A percentile compares a stretch with the other conserved stretches of the same genome.
Evolutionary conservation across 2,329 filamentous ascomycete genomes (phyloP).

Genomic region (Akanthomyces muscarius): DNA sequence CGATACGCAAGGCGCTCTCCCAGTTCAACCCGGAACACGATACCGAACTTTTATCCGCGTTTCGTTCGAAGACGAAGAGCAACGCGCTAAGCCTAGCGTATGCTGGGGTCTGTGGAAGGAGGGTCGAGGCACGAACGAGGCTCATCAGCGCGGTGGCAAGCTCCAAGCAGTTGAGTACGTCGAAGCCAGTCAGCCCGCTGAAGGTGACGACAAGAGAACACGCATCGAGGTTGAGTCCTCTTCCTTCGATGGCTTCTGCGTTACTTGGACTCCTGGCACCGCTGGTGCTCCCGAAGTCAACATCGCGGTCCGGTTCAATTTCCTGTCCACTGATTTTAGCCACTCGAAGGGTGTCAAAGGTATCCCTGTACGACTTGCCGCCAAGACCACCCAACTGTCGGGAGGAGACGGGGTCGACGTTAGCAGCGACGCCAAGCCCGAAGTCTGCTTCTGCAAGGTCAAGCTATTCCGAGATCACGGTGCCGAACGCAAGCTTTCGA

Average conservation of each 20-base stretch:
- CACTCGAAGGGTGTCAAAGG: slow-evolving; percentile 98
- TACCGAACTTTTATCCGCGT: slow-evolving; percentile 93
- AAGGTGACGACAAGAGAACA: slow-evolving; percentile 62
- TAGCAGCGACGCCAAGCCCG: slow-evolving; percentile 45
- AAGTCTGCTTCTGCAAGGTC: slow-evolving; percentile 93
- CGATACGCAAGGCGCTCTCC: slow-evolving; percentile 65
- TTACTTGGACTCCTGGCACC: slow-evolving; percentile 75
- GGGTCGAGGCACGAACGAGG: slow-evolving; percentile 90
- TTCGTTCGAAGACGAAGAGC: slow-evolving; percentile 94
- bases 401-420: slow-evolving; percentile 42
- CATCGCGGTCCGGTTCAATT: slow-evolving; percentile 93
- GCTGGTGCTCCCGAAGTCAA: slow-evolving; percentile 71
- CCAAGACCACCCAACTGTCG: slow-evolving; percentile 73
- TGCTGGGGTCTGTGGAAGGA: slow-evolving; percentile 96
- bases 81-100: slow-evolving; percentile 73
- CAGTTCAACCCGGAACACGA: slow-evolving; percentile 56
- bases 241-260: slow-evolving; percentile 91
- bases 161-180: slow-evolving; percentile 95
- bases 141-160: slow-evolving; percentile 87
- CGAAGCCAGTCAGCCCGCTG: slow-evolving; percentile 56
- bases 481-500: slow-evolving; percentile 89
- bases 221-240: slow-evolving; percentile 68
- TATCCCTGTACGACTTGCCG: slow-evolving; percentile 87
- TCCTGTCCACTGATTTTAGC: slow-evolving; percentile 96
- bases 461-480: slow-evolving; percentile 96